phyloP scores from a whole-genome alignment of 2,329 filamentous ascomycete genomes.

The Amylocarpus encephaloides region DNA sequence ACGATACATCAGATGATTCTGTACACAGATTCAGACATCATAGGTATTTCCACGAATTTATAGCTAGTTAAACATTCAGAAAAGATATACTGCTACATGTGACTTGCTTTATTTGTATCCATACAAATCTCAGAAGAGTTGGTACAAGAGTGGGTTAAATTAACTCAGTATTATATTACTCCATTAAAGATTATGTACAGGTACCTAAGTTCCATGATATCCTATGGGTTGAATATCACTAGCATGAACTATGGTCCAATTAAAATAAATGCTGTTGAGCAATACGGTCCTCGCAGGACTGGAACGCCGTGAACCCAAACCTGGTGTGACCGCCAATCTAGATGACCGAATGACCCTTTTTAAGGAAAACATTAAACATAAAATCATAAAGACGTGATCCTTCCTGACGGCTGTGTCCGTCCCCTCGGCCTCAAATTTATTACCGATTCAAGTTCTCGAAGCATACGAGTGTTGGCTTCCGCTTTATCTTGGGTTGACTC shows the following conservation, averaged over 20 bases:
- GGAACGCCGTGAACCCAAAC: neutral
- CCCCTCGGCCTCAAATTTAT: conserved; percentile 53
- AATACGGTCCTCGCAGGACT: conserved; percentile 6
- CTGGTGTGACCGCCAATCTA: neutral
- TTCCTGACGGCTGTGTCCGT: conserved; percentile 21
- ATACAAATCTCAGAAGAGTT: too few species aligned
- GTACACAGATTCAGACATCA: too few species aligned
- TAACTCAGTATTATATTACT: neutral
- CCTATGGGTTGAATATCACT: neutral
- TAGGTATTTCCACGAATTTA: too few species aligned
- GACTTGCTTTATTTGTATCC: too few species aligned
- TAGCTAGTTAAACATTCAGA: too few species aligned
- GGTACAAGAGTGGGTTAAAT: neutral
- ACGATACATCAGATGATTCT: too few species aligned
- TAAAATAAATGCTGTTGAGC: conserved; percentile 9
- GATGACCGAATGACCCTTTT: neutral
- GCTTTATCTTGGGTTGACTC: conserved; percentile 65
- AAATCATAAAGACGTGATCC: conserved; percentile 32
- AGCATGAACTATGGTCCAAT: neutral
- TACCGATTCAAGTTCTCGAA: conserved; percentile 86
- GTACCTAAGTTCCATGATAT: neutral
- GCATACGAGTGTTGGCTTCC: conserved; percentile 82
- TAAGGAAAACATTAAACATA: conserved; percentile 25
- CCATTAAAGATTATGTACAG: neutral
- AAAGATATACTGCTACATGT: too few species aligned